phyloP scores from a whole-genome alignment of 2,329 filamentous ascomycete genomes.

The Myriosclerotinia duriaeana region DNA sequence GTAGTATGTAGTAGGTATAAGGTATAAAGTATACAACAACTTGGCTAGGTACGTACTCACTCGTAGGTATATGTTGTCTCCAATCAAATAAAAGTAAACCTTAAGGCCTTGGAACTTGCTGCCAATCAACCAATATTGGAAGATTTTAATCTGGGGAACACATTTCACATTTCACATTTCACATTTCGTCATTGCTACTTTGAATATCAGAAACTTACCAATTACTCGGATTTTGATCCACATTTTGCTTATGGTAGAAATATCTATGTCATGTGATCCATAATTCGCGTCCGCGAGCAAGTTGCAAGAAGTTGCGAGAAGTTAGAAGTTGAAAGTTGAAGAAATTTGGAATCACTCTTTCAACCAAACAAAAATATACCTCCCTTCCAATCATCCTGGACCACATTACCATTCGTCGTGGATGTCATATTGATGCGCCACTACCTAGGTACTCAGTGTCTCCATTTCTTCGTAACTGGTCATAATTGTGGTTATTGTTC shows the following conservation, averaged over 20 bases:
- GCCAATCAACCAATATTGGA: constrained; percentile 6
- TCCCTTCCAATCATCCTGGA: neutral
- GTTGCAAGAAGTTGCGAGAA: constrained; percentile 11
- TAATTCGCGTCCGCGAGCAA: constrained; percentile 21
- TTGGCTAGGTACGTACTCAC: no score
- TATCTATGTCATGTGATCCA: constrained; percentile 7
- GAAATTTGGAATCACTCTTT: neutral
- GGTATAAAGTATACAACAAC: neutral
- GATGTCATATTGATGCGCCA: neutral
- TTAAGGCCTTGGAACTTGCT: neutral
- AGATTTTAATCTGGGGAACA: constrained; percentile 3
- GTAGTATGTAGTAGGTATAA: neutral
- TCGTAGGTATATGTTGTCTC: constrained; percentile 2
- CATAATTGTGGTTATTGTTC: constrained; percentile 6
- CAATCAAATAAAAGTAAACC: neutral
- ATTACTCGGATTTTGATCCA: neutral
- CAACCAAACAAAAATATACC: no score
- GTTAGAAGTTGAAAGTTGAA: neutral
- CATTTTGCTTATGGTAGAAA: no score
- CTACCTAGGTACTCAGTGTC: neutral
- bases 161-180: neutral
- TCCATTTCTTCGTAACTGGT: constrained; percentile 7
- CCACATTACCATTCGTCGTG: neutral
- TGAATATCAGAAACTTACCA: neutral
- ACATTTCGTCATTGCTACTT: constrained; percentile 18